Conservation (phyloP, 1,284 basidiomycete genomes). For the Coniferiporia weirii region DNA sequence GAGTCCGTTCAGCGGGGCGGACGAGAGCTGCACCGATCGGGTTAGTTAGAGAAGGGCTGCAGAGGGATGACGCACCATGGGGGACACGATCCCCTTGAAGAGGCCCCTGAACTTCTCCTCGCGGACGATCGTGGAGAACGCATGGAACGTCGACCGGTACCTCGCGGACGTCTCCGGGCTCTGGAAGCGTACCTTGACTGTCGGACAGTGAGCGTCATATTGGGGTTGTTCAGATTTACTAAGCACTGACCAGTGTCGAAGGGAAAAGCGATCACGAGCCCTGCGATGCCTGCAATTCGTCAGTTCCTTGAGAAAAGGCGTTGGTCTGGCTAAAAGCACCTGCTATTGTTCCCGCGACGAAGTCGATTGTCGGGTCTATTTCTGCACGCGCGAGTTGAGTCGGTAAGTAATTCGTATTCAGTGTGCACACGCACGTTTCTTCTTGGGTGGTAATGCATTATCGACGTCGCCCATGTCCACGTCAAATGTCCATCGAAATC, state of each 20-base stretch:
- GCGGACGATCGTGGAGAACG: constrained; percentile 56
- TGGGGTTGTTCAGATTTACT: not conserved
- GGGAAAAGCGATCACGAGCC: constrained; percentile 63
- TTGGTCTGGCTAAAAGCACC: constrained; percentile 31
- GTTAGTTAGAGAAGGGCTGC: not conserved
- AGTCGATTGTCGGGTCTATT: constrained; percentile 54
- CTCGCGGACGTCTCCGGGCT: constrained; percentile 48
- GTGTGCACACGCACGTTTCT: not conserved
- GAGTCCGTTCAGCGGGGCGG: constrained; percentile 68
- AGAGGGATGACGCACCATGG: constrained; percentile 45
- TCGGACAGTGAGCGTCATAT: not conserved
- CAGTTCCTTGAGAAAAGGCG: not conserved
- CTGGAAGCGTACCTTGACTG: constrained; percentile 75
- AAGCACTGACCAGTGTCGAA: constrained; percentile 69
- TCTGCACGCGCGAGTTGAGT: constrained; percentile 18
- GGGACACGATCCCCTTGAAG: constrained; percentile 69
- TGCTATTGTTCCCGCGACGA: constrained; percentile 69
- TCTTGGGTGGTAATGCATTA: not conserved
- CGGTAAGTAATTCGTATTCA: not conserved
- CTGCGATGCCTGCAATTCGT: constrained; percentile 47
- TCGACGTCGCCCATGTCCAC: constrained; percentile 1
- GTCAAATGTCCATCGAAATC: not conserved
- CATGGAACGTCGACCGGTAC: constrained; percentile 58
- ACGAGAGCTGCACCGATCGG: constrained; percentile 44
- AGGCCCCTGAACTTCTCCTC: constrained; percentile 64